Conservation (phyloP, 164 flowering plant species). For the Berberis thunbergii region DNA sequence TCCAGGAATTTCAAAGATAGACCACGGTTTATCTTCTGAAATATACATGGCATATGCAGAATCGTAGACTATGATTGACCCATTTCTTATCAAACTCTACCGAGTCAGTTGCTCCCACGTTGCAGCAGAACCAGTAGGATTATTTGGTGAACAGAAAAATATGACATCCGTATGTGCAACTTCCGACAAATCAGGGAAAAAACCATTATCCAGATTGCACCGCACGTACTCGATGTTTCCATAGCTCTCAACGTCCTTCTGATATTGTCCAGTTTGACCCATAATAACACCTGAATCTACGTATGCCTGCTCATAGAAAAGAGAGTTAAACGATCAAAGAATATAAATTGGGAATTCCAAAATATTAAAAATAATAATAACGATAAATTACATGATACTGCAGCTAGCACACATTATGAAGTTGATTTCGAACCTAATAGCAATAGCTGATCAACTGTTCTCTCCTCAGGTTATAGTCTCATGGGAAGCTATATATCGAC, state of each 20-base stretch:
- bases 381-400: no score
- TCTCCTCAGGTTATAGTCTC: no score
- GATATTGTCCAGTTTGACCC: constrained; percentile 86
- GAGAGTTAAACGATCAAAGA: not conserved
- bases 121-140: constrained; percentile 91
- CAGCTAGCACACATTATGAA: no score
- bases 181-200: constrained; percentile 77
- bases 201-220: constrained; percentile 80
- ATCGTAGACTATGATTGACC: constrained; percentile 83
- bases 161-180: constrained; percentile 67
- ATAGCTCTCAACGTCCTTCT: constrained; percentile 65
- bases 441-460: no score
- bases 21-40: constrained; percentile 74
- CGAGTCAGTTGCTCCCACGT: constrained; percentile 68
- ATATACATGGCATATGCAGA: constrained; percentile 90
- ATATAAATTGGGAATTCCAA: no score
- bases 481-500: no score
- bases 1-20: constrained; percentile 95
- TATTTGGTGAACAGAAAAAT: constrained; percentile 95
- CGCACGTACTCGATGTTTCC: constrained; percentile 88
- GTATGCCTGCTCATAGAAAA: constrained; percentile 54
- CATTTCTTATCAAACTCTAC: constrained; percentile 74
- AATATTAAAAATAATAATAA: no score
- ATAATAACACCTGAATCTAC: constrained; percentile 92
- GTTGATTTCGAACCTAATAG: no score